Conservation (phyloP, 441 rosid genomes). For the Jatropha podagrica region DNA sequence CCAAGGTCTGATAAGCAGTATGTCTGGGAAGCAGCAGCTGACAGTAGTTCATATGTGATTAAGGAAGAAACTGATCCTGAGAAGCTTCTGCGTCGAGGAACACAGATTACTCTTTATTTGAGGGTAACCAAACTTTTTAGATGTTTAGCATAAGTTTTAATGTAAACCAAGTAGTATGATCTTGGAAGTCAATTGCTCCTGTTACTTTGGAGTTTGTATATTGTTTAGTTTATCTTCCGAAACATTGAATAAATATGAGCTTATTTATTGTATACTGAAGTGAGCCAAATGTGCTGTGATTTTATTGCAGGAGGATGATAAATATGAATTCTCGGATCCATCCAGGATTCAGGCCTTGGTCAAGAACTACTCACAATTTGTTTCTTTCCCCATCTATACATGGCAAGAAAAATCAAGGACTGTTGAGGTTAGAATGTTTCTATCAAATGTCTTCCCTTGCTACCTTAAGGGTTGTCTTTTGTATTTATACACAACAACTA, state of each 20-base stretch:
- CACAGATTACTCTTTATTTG: constrained; percentile 81
- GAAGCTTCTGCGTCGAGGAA: constrained; percentile 74
- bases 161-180: neutral
- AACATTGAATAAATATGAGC: neutral
- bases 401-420: constrained; percentile 96
- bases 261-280: constrained; percentile 4
- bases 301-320: constrained; percentile 77
- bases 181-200: neutral
- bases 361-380: constrained; percentile 95
- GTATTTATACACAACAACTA: too few relatives aligned
- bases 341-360: constrained; percentile 77
- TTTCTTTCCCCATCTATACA: constrained; percentile 94
- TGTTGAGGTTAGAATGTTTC: constrained; percentile 59
- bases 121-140: constrained; percentile 45
- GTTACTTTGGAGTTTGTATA: neutral
- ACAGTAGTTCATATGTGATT: constrained; percentile 78
- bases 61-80: constrained; percentile 87
- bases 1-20: constrained; percentile 92
- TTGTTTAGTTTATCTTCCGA: neutral
- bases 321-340: constrained; percentile 82
- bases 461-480: neutral
- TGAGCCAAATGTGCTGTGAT: neutral
- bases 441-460: neutral
- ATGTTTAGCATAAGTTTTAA: constrained; percentile 9
- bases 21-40: constrained; percentile 90